These are phyloP conservation scores for Leishmania amazonensis DNA, from an alignment of 208 protist species.

Conservation along the genomic window DNA sequence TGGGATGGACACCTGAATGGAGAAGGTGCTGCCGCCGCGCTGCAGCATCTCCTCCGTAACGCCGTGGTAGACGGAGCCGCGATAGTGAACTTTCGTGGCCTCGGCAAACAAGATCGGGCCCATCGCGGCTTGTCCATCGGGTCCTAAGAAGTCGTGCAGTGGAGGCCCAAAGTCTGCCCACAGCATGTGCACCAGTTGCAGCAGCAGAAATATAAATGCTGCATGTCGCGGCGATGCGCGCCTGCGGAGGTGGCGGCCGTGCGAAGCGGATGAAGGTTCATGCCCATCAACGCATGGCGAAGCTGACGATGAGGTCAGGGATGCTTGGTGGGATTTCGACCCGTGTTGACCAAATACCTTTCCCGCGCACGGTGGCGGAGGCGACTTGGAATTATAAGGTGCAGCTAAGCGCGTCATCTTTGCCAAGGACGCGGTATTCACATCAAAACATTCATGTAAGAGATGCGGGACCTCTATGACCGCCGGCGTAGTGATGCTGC, in stretches of 20 bases:
- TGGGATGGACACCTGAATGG: conserved; percentile 54
- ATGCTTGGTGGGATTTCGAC: neutral
- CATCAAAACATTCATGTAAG: neutral
- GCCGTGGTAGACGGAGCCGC: conserved; percentile 68
- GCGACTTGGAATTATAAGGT: neutral
- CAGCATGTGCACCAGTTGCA: conserved; percentile 7
- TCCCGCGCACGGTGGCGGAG: neutral
- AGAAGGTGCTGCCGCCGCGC: conserved; percentile 55
- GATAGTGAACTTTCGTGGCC: conserved; percentile 57
- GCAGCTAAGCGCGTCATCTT: neutral
- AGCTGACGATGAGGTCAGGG: neutral
- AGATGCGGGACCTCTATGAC: neutral
- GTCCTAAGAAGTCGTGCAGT: neutral
- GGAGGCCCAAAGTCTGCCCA: conserved; percentile 6
- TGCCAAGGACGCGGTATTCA: neutral
- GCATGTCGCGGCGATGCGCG: neutral
- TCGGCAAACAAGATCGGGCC: conserved; percentile 19
- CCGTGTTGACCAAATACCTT: neutral
- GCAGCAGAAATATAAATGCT: neutral
- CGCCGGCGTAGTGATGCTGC: no score
- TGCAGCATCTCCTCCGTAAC: conserved; percentile 42
- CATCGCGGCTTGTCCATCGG: neutral
- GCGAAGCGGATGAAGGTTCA: no score
- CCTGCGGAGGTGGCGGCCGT: neutral
- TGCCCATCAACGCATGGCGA: neutral